phyloP scores from a whole-genome alignment of 202 grass and related monocot species.

The Zizania palustris region DNA sequence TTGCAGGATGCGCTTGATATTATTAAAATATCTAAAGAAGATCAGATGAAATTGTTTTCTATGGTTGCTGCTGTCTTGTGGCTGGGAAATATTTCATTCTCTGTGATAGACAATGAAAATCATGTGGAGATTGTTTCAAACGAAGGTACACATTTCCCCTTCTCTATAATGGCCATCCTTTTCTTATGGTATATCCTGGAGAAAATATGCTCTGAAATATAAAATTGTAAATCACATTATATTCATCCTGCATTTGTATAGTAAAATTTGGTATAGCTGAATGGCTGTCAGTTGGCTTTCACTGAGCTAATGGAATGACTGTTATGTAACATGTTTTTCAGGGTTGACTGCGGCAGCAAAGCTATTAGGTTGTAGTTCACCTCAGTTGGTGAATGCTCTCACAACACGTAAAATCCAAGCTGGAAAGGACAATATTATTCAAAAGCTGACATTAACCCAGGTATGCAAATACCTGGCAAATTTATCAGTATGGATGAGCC shows the following conservation, averaged over 20 bases:
- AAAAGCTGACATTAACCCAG: conserved; percentile 87
- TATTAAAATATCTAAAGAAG: conserved; percentile 79
- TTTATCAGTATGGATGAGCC: conserved; percentile 22
- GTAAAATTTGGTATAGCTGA: not conserved
- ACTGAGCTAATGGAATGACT: not conserved
- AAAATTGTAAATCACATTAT: too few species aligned
- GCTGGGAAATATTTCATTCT: conserved; percentile 93
- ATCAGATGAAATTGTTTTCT: conserved; percentile 88
- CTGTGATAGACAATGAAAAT: conserved; percentile 91
- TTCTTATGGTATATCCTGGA: not conserved
- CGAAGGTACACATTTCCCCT: conserved; percentile 65
- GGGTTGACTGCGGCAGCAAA: conserved; percentile 73
- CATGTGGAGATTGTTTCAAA: conserved; percentile 87
- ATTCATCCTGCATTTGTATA: conserved; percentile 25
- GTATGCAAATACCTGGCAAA: conserved; percentile 45
- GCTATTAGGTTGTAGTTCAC: conserved; percentile 71
- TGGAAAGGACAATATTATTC: conserved; percentile 84
- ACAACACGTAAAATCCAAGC: conserved; percentile 85
- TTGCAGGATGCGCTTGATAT: conserved; percentile 73
- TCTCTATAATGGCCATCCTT: conserved; percentile 16
- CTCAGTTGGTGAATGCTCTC: conserved; percentile 71
- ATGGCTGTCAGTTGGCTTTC: conserved; percentile 16
- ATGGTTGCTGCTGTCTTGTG: conserved; percentile 83
- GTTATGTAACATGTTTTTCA: conserved; percentile 46
- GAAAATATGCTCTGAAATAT: too few species aligned